These are phyloP conservation scores for Ammopiptanthus mongolicus DNA, from an alignment of 306 rosid species.

Conservation along the genomic window DNA sequence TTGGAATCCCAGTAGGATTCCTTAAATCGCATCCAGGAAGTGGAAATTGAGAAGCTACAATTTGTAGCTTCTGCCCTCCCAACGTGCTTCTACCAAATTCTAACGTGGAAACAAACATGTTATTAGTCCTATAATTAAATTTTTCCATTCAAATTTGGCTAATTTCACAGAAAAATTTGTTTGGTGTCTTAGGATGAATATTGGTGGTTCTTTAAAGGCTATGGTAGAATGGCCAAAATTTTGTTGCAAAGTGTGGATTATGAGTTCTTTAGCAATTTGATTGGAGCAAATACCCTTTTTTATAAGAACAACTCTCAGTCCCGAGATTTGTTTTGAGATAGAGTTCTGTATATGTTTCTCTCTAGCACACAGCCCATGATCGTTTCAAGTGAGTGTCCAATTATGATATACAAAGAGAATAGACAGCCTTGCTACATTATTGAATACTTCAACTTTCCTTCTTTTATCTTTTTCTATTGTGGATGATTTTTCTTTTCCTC, in stretches of 20 bases:
- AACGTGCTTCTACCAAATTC: no score
- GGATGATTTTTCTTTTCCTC: neutral
- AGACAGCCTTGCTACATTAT: neutral
- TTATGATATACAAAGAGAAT: neutral
- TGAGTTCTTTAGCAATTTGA: neutral
- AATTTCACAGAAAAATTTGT: neutral
- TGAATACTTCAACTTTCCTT: neutral
- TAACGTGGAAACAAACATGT: no score
- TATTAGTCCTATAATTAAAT: neutral
- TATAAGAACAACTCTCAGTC: neutral
- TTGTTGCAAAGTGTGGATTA: neutral
- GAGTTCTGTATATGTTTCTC: neutral
- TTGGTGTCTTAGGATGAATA: neutral
- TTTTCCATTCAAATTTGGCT: neutral
- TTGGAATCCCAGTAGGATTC: no score
- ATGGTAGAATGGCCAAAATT: neutral
- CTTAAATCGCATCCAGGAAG: no score
- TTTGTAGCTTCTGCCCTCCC: no score
- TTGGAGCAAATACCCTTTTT: neutral
- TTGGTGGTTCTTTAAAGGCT: neutral
- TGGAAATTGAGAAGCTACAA: no score
- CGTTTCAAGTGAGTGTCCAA: neutral
- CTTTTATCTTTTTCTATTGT: neutral
- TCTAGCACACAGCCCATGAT: neutral
- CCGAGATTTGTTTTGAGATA: neutral